These are phyloP conservation scores for Chlorella sorokiniana DNA, from an alignment of 139 green algal species.

Conservation along the genomic window DNA sequence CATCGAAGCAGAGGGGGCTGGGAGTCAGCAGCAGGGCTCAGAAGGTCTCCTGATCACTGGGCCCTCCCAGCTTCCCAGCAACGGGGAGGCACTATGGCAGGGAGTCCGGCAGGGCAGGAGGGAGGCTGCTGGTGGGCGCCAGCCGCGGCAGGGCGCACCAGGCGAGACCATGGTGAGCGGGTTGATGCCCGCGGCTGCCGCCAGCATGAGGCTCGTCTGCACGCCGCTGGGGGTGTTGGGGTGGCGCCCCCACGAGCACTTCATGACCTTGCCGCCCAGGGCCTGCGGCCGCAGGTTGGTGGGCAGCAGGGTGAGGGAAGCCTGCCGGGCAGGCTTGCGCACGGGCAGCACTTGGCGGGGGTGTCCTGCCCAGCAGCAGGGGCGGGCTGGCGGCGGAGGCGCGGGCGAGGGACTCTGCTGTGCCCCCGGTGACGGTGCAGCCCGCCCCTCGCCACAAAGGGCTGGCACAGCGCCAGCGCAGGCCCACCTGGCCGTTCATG, in stretches of 20 bases:
- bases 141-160: background rate
- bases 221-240: constrained; percentile 70
- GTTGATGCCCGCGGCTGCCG: constrained; percentile 22
- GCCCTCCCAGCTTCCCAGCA: too few species aligned
- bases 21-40: background rate
- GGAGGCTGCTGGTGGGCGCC: background rate
- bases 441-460: background rate
- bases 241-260: constrained; percentile 65
- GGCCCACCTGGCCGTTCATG: constrained; percentile 49
- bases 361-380: background rate
- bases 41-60: too few species aligned
- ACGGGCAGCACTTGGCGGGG: background rate
- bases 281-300: constrained; percentile 15
- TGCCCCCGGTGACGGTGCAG: too few species aligned
- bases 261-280: constrained; percentile 53
- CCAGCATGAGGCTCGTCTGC: constrained; percentile 79
- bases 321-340: too few species aligned
- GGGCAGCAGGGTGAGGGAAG: too few species aligned
- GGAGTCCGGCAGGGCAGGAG: too few species aligned
- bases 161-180: background rate
- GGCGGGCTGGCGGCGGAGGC: too few species aligned
- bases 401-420: too few species aligned
- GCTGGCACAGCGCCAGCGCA: background rate
- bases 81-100: too few species aligned
- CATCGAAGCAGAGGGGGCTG: background rate